Percentiles rank a stretch among this genome's conserved stretches.
Conservation (phyloP, 805 yeast genomes). For the Kodamaea neixiangensis region DNA sequence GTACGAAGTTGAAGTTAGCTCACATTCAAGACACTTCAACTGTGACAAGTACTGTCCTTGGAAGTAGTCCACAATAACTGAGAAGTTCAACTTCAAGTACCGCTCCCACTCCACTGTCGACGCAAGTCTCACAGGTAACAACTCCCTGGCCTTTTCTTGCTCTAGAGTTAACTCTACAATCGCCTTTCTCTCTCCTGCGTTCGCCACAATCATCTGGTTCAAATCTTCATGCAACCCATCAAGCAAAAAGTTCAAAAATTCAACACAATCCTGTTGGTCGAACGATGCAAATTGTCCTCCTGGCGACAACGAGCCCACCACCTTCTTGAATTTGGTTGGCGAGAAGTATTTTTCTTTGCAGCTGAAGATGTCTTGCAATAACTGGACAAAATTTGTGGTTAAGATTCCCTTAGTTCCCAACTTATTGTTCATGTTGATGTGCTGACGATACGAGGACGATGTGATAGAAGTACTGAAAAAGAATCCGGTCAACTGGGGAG, state of each 20-base stretch:
- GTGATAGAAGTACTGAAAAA: conserved; percentile 46
- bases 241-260: conserved; percentile 70
- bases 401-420: conserved; percentile 81
- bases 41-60: conserved; percentile 90
- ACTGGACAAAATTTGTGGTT: conserved; percentile 65
- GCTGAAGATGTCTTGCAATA: conserved; percentile 55
- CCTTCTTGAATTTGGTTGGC: conserved; percentile 65
- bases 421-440: conserved; percentile 70
- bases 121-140: conserved; percentile 73
- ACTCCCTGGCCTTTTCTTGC: conserved; percentile 74
- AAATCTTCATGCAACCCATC: conserved; percentile 84
- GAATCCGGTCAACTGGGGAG: conserved; percentile 61
- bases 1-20: conserved; percentile 78
- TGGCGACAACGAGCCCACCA: conserved; percentile 66
- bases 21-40: conserved; percentile 71
- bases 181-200: conserved; percentile 33
- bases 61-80: conserved; percentile 76
- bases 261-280: conserved; percentile 87
- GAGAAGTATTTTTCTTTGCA: conserved; percentile 50
- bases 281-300: conserved; percentile 57
- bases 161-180: conserved; percentile 52
- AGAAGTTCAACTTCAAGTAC: conserved; percentile 74
- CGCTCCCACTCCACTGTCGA: conserved; percentile 92
- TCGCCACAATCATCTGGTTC: conserved; percentile 54
- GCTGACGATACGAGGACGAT: conserved; percentile 55